Conservation (phyloP, 2,329 filamentous ascomycete species). For the Fusarium abutilonis region DNA sequence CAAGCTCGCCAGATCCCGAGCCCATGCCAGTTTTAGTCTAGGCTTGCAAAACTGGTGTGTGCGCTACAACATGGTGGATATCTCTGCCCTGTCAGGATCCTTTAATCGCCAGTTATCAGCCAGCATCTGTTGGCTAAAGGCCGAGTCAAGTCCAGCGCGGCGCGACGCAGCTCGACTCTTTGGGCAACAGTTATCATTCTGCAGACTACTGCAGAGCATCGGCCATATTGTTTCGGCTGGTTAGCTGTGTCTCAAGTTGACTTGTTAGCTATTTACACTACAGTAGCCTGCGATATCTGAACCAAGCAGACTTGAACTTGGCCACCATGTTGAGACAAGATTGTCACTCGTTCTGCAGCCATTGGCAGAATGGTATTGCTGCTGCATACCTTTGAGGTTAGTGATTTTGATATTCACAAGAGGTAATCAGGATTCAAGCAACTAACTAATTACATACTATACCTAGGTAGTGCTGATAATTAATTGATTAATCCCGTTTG, state of each 20-base stretch:
- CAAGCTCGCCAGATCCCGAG: constrained; percentile 44
- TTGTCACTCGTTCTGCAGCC: constrained; percentile 27
- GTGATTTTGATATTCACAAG: constrained; percentile 14
- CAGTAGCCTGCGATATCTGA: constrained; percentile 21
- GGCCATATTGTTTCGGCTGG: constrained; percentile 28
- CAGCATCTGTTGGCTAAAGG: constrained; percentile 43
- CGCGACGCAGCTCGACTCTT: constrained; percentile 48
- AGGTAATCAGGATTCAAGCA: constrained; percentile 8
- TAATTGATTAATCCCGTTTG: constrained; percentile 28
- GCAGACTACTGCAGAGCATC: constrained; percentile 41
- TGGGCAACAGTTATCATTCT: constrained; percentile 40
- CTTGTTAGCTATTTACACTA: constrained; percentile 26
- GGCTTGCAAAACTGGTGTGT: constrained; percentile 40
- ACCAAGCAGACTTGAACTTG: constrained; percentile 16
- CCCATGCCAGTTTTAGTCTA: constrained; percentile 43
- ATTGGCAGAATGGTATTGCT: constrained; percentile 13
- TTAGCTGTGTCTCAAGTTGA: constrained; percentile 24
- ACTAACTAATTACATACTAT: not conserved
- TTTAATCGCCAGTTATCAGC: constrained; percentile 42
- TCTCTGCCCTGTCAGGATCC: constrained; percentile 42
- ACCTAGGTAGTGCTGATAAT: constrained; percentile 16
- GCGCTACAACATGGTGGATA: constrained; percentile 42
- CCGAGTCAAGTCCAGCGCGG: constrained; percentile 40
- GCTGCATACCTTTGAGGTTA: constrained; percentile 9
- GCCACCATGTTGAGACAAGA: constrained; percentile 27